phyloP scores from a whole-genome alignment of 78 protist genomes.

The Planoprotostelium fungivorum region DNA sequence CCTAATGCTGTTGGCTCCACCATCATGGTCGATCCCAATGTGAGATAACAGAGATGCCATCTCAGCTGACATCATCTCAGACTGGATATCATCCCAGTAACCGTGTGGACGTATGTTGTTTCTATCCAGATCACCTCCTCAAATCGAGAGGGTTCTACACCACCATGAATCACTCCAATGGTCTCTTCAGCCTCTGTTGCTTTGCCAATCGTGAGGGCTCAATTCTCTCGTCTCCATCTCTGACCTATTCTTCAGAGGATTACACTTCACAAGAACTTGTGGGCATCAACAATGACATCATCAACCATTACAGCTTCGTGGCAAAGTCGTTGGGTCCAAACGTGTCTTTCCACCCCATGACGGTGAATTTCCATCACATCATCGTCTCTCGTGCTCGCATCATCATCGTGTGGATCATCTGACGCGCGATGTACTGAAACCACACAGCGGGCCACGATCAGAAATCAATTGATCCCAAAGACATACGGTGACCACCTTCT shows the following conservation, averaged over 20 bases:
- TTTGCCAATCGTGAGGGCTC: neutral
- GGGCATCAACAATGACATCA: neutral
- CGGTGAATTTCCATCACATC: neutral
- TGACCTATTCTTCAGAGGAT: neutral
- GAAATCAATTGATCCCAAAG: neutral
- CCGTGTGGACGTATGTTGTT: neutral
- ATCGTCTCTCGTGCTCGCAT: too few species aligned
- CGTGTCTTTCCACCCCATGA: neutral
- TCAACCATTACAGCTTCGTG: neutral
- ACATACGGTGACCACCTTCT: neutral
- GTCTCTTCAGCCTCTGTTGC: neutral
- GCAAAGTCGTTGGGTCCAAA: neutral
- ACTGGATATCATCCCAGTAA: neutral
- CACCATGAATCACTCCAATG: neutral
- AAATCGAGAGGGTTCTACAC: neutral
- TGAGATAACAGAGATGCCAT: neutral
- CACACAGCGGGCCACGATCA: neutral
- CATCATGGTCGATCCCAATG: neutral
- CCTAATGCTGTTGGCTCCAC: neutral
- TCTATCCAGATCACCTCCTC: neutral
- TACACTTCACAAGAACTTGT: neutral
- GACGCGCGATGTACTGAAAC: too few species aligned
- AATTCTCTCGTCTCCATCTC: too few species aligned
- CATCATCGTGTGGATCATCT: too few species aligned
- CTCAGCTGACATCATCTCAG: neutral